These are phyloP conservation scores for Globisporangium lucens DNA, from an alignment of 352 stramenopile genomes.

Conservation along the genomic window DNA sequence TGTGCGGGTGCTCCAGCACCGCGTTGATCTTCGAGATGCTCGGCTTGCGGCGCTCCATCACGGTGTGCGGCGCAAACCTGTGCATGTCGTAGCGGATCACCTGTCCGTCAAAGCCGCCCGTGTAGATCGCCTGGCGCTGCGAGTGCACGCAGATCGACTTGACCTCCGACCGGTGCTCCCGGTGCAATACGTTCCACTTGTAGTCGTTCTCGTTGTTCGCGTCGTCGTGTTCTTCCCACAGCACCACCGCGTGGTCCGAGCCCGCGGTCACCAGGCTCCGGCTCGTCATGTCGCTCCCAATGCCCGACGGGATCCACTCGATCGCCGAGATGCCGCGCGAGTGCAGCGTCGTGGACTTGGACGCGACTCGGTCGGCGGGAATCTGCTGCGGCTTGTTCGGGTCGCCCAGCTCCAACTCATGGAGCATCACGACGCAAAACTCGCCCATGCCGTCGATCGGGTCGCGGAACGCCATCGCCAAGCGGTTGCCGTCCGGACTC, in stretches of 20 bases:
- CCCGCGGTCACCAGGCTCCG: constrained; percentile 64
- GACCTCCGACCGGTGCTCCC: constrained; percentile 75
- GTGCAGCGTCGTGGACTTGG: constrained; percentile 61
- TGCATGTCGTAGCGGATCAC: constrained; percentile 75
- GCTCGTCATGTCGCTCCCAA: constrained; percentile 40
- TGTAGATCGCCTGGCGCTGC: constrained; percentile 60
- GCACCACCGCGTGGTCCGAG: constrained; percentile 63
- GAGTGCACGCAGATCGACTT: constrained; percentile 75
- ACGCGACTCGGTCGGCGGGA: constrained; percentile 51
- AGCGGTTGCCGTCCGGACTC: constrained; percentile 67
- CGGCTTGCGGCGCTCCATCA: constrained; percentile 75
- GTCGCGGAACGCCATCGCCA: constrained; percentile 81
- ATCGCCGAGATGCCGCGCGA: constrained; percentile 61
- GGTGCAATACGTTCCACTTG: constrained; percentile 69
- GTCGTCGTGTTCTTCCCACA: constrained; percentile 70
- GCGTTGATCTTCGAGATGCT: constrained; percentile 84
- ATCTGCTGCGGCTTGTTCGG: constrained; percentile 40
- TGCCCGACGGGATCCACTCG: constrained; percentile 60
- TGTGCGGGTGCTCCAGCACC: constrained; percentile 79
- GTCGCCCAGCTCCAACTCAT: constrained; percentile 55
- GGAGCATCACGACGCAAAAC: constrained; percentile 74
- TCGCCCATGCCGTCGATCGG: constrained; percentile 53
- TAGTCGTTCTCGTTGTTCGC: constrained; percentile 33
- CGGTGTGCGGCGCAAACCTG: constrained; percentile 26
- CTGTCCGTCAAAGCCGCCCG: constrained; percentile 65